Evolutionary conservation across 805 yeast species (phyloP), one percentile per base, ranked within the genome.

Genomic region (Hermanozyma aechmeae): DNA sequence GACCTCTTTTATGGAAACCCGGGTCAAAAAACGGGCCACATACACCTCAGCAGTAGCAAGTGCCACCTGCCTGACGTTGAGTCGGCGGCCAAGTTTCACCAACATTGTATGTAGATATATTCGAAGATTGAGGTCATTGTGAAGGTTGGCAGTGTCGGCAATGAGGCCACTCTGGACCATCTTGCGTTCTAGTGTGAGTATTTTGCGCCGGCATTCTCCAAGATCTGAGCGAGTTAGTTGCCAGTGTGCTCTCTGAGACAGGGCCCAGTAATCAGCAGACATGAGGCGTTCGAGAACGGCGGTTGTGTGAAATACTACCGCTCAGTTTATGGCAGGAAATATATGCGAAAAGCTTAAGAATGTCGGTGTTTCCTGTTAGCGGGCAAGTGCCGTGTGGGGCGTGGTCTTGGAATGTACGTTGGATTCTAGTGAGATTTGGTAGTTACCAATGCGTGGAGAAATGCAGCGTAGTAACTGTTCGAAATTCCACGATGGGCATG

Each of bases 241-340:
- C 96, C 96, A 89, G 43, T 73, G 66, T 23, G 56, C 60, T 25
- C 94, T 55, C 47, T 87, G 96, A 2, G 93, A 73, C 3, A 95
- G 83, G 12, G 66, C 65, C 95, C 95, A 84, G 51, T 77, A 87
- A 48, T 81, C 81, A 0, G 94, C 95, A 2, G 92, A 76, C 95
- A 73, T 70, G 60, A n/a, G n/a, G n/a, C n/a, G n/a, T n/a, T n/a
- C n/a, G n/a, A n/a, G n/a, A n/a, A n/a, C n/a, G n/a, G n/a, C n/a
- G n/a, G n/a, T n/a, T n/a, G n/a, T n/a, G n/a, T n/a, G n/a, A n/a
- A n/a, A n/a, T n/a, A n/a, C n/a, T n/a, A n/a, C n/a, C n/a, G n/a
- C n/a, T n/a, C n/a, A n/a, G n/a, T n/a, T n/a, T n/a, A n/a, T n/a
- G n/a, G n/a, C n/a, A n/a, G n/a, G n/a, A n/a, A n/a, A n/a, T n/a